Conservation (phyloP, 257 asterid species). For the Verbascum thapsus region DNA sequence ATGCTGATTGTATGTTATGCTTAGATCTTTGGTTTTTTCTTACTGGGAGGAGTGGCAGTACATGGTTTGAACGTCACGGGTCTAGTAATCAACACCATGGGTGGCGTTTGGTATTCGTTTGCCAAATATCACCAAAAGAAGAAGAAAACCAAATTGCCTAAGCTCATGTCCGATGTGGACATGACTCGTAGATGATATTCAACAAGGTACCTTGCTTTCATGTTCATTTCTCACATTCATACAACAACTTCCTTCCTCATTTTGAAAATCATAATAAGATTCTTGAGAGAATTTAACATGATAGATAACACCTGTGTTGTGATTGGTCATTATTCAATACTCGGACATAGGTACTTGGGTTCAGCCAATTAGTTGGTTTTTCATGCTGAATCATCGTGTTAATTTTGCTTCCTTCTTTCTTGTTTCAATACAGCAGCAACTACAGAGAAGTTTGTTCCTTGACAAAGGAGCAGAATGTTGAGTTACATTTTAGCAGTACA, state of each 20-base stretch:
- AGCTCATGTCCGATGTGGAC: conserved; percentile 51
- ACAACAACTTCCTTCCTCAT: too few relatives aligned
- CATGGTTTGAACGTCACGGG: conserved; percentile 83
- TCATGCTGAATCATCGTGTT: not conserved
- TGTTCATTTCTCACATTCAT: conserved; percentile 1
- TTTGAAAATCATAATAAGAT: too few relatives aligned
- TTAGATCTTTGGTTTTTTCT: conserved; percentile 72
- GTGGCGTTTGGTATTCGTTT: conserved; percentile 87
- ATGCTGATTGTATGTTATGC: not conserved
- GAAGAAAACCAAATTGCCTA: conserved; percentile 56
- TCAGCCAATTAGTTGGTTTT: not conserved
- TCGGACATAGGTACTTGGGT: too few relatives aligned
- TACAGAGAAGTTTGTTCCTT: not conserved
- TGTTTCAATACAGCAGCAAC: conserved; percentile 1
- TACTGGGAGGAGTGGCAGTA: conserved; percentile 89
- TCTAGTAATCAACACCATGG: conserved; percentile 81
- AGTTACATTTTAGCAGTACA: not conserved
- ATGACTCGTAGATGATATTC: conserved; percentile 48
- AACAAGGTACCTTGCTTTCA: conserved; percentile 4
- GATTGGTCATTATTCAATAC: too few relatives aligned
- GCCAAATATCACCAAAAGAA: conserved; percentile 84
- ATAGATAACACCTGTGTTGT: not conserved
- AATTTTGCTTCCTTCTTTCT: not conserved
- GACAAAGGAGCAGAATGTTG: too few relatives aligned
- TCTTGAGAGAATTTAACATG: not conserved